Conservation (phyloP, 495 filamentous ascomycete genomes). For the Letharia lupina region DNA sequence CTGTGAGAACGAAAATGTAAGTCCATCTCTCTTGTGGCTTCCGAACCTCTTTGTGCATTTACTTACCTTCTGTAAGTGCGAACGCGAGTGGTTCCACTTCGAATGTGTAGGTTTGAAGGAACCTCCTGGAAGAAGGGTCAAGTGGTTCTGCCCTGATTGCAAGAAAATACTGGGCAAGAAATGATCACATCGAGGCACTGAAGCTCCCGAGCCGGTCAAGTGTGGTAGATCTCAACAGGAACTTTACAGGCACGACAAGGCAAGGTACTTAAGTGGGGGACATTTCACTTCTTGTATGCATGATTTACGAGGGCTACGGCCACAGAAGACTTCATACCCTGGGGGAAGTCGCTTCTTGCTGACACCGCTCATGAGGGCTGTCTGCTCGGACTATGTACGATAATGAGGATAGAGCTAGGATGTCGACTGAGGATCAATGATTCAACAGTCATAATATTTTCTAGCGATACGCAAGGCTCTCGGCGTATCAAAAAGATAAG, state of each 20-base stretch:
- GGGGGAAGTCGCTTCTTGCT: not conserved
- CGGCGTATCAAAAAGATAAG: not conserved
- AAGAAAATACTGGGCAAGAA: constrained; percentile 46
- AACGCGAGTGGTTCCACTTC: constrained; percentile 69
- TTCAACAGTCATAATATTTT: not conserved
- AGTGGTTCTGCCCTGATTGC: constrained; percentile 95
- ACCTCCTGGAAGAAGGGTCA: constrained; percentile 65
- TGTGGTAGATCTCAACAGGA: not conserved
- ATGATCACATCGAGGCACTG: not conserved
- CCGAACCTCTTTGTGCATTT: constrained; percentile 14
- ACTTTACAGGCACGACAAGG: not conserved
- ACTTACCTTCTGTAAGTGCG: constrained; percentile 22
- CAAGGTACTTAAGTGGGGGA: not conserved
- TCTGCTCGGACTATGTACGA: not conserved
- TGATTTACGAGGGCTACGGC: not conserved
- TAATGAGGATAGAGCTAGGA: not conserved
- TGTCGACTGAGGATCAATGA: not conserved
- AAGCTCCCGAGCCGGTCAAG: not conserved
- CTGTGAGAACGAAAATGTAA: constrained; percentile 85
- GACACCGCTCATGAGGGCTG: not conserved
- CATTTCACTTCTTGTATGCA: not conserved
- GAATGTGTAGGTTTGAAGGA: constrained; percentile 73
- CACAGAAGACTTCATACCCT: not conserved
- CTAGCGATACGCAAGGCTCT: not conserved
- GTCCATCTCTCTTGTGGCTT: constrained; percentile 31